Base-by-base conservation (phyloP, 306 rosid genomes). In the Trifolium pratense region DNA sequence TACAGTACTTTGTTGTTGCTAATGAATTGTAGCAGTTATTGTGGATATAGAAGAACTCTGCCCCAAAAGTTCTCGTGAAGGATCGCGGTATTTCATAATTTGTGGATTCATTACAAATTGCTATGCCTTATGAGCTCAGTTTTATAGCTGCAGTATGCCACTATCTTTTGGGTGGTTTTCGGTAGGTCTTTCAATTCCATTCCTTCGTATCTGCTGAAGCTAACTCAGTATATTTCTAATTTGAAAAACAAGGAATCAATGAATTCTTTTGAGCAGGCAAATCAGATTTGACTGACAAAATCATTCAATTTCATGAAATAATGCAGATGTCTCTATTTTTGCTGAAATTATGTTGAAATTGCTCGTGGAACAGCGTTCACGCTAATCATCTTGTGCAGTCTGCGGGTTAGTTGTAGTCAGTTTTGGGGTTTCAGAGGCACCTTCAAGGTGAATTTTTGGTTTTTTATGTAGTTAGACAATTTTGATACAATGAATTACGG, bases 381-480 rank as follows among this genome's bases (percentile, higher is more conserved):
- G 46, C 66, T 42, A 64, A 51, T 73, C 77, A 43, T 84, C 63
- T 83, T 86, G 53, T 39, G 73, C 34, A 60, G 75, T 80, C 52
- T 71, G 85, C 86, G 84, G 87, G 81, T 80, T 83, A 83, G 32
- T 76, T 14, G 52, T 53, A 64, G 77, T 77, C 75, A 46, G 56
- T 72, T 74, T 75, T 78, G 70, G 68, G 74, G 81, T 79, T 75
- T 56, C 53, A 59, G 60, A 70, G 76, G 79, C 74, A 46, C 73
- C 78, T 70, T 81, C 71, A 80, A 78, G 90, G 78, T 76, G 87
- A 55, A 79, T 87, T 89, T 86, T 71, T 71, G 74, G 74, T 65
- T 79, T 77, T 29, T 71, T 56, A 73, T 66, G 80, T 73, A 53
- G 80, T 79, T 81, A 82, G 92, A 79, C 77, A 85, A 70, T 84